Evolutionary conservation across 2,329 filamentous ascomycete genomes (phyloP), one percentile per base, ranked within the genome.

Genomic region (Cytospora chrysosperma): DNA sequence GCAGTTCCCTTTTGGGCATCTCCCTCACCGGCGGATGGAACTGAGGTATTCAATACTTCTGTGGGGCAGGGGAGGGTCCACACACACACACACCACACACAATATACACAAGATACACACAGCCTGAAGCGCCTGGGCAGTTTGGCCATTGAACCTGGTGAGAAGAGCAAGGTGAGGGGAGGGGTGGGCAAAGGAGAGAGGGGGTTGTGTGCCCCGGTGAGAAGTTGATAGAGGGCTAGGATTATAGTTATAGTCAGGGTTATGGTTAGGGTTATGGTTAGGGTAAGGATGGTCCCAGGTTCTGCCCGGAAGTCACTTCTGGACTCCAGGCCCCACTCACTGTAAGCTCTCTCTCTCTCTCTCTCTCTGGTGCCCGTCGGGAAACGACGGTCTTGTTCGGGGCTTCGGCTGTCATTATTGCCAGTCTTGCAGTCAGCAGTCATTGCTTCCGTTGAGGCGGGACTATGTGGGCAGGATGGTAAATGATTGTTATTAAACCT

Each of bases 291-390:
- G 8, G 40, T n/a, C n/a, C 24, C 5, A 47, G 40, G 9, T 53
- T 26, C 24, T 9, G 34, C 34, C 34, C 49, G 57, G 58, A 30
- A 53, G 56, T 47, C 50, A 60, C 58, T 52, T 60, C 50, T 60
- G 37, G 58, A n/a, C 19, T 54, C 57, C 57, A 60, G 50, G 27
- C 43, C 54, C 58, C 58, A 60, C 50, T n/a, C 21, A 8, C n/a
- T n/a, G n/a, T n/a, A 34, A 21, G 10, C 47, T 19, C 34, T 52
- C 43, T n/a, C n/a, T n/a, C n/a, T n/a, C n/a, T n/a, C n/a, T n/a
- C n/a, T n/a, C n/a, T n/a, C n/a, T n/a, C n/a, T n/a, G n/a, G 21
- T 19, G n/a, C 13, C 9, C 13, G 34, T 53, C 58, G 50, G 32
- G 50, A 53, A 55, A 32, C 50, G 27, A 61, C 58, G 58, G 50